Evolutionary conservation across 2,329 filamentous ascomycete species (phyloP).

Genomic region (Periconia digitata): DNA sequence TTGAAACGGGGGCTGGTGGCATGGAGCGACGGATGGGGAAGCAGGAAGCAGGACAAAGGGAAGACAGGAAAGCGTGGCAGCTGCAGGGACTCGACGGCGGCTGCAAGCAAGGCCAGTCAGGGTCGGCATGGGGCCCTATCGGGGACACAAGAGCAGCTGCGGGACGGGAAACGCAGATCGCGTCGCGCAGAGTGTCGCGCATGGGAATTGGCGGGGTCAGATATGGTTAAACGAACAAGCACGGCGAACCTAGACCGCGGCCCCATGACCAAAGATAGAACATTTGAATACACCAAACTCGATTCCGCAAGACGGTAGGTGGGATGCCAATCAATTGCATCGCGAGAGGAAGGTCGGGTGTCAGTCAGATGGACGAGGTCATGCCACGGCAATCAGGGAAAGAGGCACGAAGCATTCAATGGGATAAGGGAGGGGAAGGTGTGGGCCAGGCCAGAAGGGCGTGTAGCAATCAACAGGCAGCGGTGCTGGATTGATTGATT

Average conservation of each 20-base stretch:
- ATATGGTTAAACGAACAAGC: conserved; percentile 17
- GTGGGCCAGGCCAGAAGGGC: conserved; percentile 7
- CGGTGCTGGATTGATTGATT: no score
- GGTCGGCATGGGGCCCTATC: conserved; percentile 41
- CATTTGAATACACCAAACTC: conserved; percentile 5
- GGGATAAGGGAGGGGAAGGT: conserved; percentile 11
- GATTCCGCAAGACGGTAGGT: no score
- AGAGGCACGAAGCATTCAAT: no score
- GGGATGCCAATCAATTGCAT: conserved; percentile 7
- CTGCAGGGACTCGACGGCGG: conserved; percentile 33
- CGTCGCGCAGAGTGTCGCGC: conserved; percentile 25
- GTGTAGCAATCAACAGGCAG: not conserved
- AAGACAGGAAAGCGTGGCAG: conserved; percentile 26
- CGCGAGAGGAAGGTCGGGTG: conserved; percentile 6
- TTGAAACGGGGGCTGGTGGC: no score
- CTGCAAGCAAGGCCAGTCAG: conserved; percentile 25
- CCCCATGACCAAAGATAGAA: conserved; percentile 9
- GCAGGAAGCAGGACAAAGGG: conserved; percentile 21
- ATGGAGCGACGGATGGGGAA: not conserved
- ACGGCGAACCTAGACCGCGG: conserved; percentile 4
- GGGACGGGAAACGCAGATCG: conserved; percentile 33
- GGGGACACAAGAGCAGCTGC: conserved; percentile 20
- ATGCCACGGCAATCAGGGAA: not conserved
- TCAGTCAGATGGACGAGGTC: conserved; percentile 8
- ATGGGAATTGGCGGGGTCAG: conserved; percentile 16